Conservation (phyloP, 768 basidiomycete genomes). For the Pisolithus microcarpus region DNA sequence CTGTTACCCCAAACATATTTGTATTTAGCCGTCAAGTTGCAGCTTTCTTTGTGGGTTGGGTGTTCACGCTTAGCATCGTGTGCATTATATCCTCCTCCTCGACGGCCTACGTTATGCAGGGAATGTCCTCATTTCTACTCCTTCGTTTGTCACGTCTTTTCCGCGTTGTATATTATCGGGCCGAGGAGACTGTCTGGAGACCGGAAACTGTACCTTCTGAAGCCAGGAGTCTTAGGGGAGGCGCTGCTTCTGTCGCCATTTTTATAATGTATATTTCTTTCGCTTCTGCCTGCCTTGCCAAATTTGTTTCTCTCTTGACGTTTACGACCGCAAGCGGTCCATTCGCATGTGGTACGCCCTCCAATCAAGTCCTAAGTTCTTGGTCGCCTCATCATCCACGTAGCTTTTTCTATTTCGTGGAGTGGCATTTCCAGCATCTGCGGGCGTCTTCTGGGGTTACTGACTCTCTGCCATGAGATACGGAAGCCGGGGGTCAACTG, state of each 20-base stretch:
- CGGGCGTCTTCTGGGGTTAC: constrained; percentile 33
- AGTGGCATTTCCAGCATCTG: constrained; percentile 35
- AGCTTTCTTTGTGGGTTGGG: constrained; percentile 36
- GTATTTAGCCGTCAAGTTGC: constrained; percentile 29
- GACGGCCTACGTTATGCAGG: not conserved
- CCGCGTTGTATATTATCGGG: no score
- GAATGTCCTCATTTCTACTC: not conserved
- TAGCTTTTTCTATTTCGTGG: constrained; percentile 42
- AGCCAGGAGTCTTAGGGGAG: not conserved
- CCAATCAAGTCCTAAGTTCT: not conserved
- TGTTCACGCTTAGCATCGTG: constrained; percentile 29
- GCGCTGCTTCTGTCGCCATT: constrained; percentile 8
- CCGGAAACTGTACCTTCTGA: not conserved
- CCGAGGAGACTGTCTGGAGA: not conserved
- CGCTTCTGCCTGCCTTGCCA: constrained; percentile 23
- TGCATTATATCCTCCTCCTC: constrained; percentile 16
- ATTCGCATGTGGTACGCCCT: constrained; percentile 21
- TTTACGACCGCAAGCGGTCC: constrained; percentile 13
- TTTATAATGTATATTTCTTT: constrained; percentile 25
- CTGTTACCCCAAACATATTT: not conserved
- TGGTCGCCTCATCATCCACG: not conserved
- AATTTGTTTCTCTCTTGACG: constrained; percentile 26
- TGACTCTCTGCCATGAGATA: constrained; percentile 31
- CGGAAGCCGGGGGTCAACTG: constrained; percentile 20
- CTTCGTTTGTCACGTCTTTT: not conserved